These are phyloP conservation scores for Chaetomium fimeti DNA, from an alignment of 495 filamentous ascomycete species.

Conservation along the genomic window DNA sequence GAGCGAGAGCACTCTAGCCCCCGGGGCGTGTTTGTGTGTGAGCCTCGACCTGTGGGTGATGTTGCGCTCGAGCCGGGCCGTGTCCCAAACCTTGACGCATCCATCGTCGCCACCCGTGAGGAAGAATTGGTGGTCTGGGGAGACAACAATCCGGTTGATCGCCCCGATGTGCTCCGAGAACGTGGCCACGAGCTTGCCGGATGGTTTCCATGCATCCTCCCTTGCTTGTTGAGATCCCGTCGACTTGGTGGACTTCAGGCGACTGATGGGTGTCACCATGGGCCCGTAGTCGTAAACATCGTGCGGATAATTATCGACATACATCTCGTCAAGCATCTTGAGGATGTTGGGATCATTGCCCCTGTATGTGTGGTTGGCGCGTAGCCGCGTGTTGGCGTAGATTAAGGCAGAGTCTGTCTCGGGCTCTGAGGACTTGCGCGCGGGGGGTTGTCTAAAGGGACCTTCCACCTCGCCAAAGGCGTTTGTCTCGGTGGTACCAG, in stretches of 20 bases:
- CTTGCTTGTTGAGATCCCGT: constrained; percentile 41
- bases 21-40: constrained; percentile 70
- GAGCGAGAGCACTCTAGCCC: constrained; percentile 71
- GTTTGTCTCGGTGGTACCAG: constrained; percentile 71
- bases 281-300: constrained; percentile 80
- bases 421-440: constrained; percentile 29
- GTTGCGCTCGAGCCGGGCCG: constrained; percentile 82
- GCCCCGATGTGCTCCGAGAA: constrained; percentile 84
- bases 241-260: constrained; percentile 59
- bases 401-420: constrained; percentile 37
- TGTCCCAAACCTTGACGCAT: constrained; percentile 91
- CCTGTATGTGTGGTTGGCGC: constrained; percentile 67
- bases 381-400: constrained; percentile 35
- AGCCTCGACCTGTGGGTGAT: constrained; percentile 83
- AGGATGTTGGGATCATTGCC: constrained; percentile 87
- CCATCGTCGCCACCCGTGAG: constrained; percentile 91
- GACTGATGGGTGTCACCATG: constrained; percentile 66
- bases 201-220: constrained; percentile 73
- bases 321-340: constrained; percentile 82
- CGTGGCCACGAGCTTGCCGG: constrained; percentile 76
- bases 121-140: constrained; percentile 94
- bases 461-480: constrained; percentile 85
- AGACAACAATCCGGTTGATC: constrained; percentile 76
- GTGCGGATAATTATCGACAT: constrained; percentile 83
- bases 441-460: constrained; percentile 52